A percentile compares a stretch with the other conserved stretches of the same genome.
Evolutionary conservation across 2,329 filamentous ascomycete species (phyloP).

Genomic region (Emmonsia crescens): DNA sequence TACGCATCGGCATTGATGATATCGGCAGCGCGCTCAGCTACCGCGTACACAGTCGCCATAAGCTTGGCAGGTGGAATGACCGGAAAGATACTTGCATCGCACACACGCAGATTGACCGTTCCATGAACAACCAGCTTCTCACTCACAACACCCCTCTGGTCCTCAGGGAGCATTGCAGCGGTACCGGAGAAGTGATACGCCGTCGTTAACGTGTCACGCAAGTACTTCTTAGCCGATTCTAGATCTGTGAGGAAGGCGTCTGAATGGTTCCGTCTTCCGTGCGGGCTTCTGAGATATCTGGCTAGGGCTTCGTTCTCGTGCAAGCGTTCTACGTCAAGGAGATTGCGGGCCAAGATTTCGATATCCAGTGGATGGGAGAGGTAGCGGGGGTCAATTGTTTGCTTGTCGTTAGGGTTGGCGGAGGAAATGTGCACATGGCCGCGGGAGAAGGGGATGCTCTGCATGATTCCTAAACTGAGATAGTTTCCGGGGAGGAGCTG

Average conservation of each 20-base stretch:
- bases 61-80: constrained; percentile 21
- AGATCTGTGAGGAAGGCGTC: background rate
- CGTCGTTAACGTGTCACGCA: constrained; percentile 15
- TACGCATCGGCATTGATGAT: constrained; percentile 19
- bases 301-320: constrained; percentile 10
- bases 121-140: constrained; percentile 23
- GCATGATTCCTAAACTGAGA: constrained; percentile 18
- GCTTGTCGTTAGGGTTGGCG: constrained; percentile 15
- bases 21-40: constrained; percentile 23
- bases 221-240: background rate
- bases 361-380: constrained; percentile 22
- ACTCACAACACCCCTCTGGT: constrained; percentile 25
- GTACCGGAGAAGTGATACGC: constrained; percentile 24
- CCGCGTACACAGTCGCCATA: constrained; percentile 20
- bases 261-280: background rate
- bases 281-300: background rate
- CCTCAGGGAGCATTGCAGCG: constrained; percentile 23
- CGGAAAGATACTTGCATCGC: constrained; percentile 24
- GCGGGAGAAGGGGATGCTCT: constrained; percentile 21
- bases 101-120: constrained; percentile 23
- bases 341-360: constrained; percentile 16
- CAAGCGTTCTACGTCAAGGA: constrained; percentile 16
- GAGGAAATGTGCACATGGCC: constrained; percentile 22
- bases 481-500: constrained; percentile 1
- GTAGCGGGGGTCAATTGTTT: constrained; percentile 23